These are phyloP conservation scores for Phytopythium boreale DNA, from an alignment of 352 stramenopile species.

Conservation along the genomic window DNA sequence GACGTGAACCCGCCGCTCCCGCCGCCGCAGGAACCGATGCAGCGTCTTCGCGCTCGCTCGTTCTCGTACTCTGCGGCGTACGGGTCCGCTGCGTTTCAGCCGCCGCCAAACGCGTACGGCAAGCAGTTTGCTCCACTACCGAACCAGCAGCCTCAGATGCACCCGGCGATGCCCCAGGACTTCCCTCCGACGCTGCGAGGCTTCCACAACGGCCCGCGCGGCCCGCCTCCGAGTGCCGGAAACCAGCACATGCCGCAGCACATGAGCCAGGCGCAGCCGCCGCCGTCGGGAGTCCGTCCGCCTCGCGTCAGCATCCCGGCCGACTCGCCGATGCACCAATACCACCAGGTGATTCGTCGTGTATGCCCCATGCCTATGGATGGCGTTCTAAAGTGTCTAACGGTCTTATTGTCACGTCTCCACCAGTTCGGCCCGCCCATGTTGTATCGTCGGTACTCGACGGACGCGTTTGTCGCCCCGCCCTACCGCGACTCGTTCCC, in stretches of 20 bases:
- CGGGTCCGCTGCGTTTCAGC: constrained; percentile 44
- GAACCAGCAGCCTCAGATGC: constrained; percentile 46
- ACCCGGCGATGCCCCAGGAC: constrained; percentile 36
- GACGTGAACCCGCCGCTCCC: constrained; percentile 66
- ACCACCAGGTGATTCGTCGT: constrained; percentile 36
- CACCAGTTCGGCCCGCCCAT: constrained; percentile 41
- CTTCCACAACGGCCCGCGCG: constrained; percentile 38
- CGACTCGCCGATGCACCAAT: constrained; percentile 68
- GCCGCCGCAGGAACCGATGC: constrained; percentile 56
- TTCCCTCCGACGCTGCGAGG: constrained; percentile 54
- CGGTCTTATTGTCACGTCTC: background rate
- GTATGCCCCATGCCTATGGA: background rate
- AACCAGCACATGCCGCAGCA: constrained; percentile 15
- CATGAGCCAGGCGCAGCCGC: constrained; percentile 25
- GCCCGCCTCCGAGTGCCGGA: constrained; percentile 24
- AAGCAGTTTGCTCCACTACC: constrained; percentile 39
- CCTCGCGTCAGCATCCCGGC: constrained; percentile 67
- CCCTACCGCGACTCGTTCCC: constrained; percentile 59
- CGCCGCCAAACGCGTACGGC: constrained; percentile 24
- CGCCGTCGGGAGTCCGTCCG: constrained; percentile 36
- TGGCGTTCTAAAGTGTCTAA: background rate
- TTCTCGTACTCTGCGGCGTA: constrained; percentile 76
- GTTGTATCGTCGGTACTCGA: constrained; percentile 73
- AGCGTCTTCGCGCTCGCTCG: constrained; percentile 67
- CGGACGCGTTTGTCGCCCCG: constrained; percentile 55